Percentiles rank a stretch among this genome's conserved stretches.
These are phyloP conservation scores for Zygotorulaspora sp. DNA, from an alignment of 805 yeast genomes.

Conservation along the genomic window DNA sequence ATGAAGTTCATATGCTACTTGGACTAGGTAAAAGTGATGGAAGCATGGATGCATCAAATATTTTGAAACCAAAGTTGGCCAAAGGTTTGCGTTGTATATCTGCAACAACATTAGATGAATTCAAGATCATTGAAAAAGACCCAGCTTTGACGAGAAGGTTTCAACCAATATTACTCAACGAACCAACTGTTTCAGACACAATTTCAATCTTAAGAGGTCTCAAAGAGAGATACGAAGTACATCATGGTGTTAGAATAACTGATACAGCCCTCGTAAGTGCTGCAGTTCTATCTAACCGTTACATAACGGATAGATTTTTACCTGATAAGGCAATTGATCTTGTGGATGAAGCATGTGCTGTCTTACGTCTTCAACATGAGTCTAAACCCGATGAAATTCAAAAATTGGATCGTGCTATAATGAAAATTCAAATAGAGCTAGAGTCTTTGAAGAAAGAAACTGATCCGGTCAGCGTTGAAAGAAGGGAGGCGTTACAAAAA, in stretches of 20 bases:
- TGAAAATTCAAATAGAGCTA: conserved; percentile 92
- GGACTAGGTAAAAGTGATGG: conserved; percentile 95
- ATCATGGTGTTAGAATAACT: conserved; percentile 92
- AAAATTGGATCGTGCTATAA: conserved; percentile 77
- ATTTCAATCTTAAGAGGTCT: conserved; percentile 89
- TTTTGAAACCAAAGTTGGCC: conserved; percentile 89
- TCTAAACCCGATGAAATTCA: conserved; percentile 94
- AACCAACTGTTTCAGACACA: conserved; percentile 87
- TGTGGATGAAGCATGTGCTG: conserved; percentile 97
- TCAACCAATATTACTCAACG: conserved; percentile 79
- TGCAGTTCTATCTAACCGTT: conserved; percentile 82
- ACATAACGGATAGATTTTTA: conserved; percentile 82
- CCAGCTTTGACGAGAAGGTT: conserved; percentile 93
- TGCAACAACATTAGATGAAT: conserved; percentile 94
- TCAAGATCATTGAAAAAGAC: conserved; percentile 91
- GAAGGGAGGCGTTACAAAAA: conserved; percentile 67
- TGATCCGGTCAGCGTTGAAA: conserved; percentile 74
- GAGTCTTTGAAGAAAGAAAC: conserved; percentile 92
- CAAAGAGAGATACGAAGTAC: conserved; percentile 92
- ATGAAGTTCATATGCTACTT: conserved; percentile 82
- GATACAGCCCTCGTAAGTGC: conserved; percentile 94
- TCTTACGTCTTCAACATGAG: conserved; percentile 89
- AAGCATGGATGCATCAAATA: conserved; percentile 89
- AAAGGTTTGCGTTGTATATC: conserved; percentile 94
- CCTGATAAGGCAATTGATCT: conserved; percentile 97